A percentile compares a stretch with the other conserved stretches of the same genome.
phyloP scores from a whole-genome alignment of 1,284 basidiomycete species.

The Tilletia caries region DNA sequence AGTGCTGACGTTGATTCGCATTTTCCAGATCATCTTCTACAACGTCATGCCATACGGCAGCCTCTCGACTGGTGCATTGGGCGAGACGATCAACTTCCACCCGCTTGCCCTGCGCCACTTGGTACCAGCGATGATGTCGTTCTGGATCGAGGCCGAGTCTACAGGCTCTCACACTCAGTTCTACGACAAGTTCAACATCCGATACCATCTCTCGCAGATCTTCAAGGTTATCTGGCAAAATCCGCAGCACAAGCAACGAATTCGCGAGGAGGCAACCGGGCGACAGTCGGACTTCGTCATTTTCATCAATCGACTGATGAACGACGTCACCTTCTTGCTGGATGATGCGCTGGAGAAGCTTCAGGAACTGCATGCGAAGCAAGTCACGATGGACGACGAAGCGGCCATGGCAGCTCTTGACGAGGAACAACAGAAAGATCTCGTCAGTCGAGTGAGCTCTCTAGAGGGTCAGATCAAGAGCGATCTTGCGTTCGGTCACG shows the following conservation, averaged over 20 bases:
- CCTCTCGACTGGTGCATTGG: conserved; percentile 73
- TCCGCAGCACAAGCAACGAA: conserved; percentile 44
- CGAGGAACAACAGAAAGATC: conserved; percentile 65
- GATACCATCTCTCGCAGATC: conserved; percentile 55
- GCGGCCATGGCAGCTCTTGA: conserved; percentile 2
- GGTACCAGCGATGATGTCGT: conserved; percentile 86
- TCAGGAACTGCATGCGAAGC: conserved; percentile 79
- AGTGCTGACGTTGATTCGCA: background rate
- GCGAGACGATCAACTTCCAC: conserved; percentile 77
- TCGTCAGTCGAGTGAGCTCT: conserved; percentile 71
- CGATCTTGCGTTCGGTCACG: conserved; percentile 80
- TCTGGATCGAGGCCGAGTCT: conserved; percentile 96
- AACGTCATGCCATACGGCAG: conserved; percentile 74
- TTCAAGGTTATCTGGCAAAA: conserved; percentile 50
- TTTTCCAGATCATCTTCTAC: conserved; percentile 72
- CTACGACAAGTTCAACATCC: conserved; percentile 89
- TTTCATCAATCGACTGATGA: conserved; percentile 97
- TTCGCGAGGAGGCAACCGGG: conserved; percentile 34
- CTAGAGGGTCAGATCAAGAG: conserved; percentile 79
- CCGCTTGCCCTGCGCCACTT: conserved; percentile 79
- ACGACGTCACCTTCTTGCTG: conserved; percentile 96
- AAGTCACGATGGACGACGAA: conserved; percentile 80
- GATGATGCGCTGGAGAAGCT: conserved; percentile 91
- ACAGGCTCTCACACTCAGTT: conserved; percentile 97
- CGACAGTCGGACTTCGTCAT: conserved; percentile 61